Conservation (phyloP, 345 rosid genomes). For the Dipteronia sinensis region DNA sequence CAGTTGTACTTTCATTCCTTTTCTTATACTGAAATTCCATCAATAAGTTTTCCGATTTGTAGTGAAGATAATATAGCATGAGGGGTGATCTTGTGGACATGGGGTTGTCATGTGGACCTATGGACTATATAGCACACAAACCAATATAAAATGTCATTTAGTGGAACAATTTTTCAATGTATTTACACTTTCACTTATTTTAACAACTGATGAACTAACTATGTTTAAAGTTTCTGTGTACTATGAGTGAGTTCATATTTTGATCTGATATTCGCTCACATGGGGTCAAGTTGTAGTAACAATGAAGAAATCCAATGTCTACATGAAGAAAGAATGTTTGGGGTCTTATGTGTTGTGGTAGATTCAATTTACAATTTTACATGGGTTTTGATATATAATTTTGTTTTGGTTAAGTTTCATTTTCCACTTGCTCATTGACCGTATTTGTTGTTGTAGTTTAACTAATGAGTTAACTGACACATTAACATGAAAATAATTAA, state of each 20-base stretch:
- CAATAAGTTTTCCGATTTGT: neutral
- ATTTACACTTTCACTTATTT: neutral
- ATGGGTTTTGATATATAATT: neutral
- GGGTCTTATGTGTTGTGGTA: neutral
- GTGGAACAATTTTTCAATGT: neutral
- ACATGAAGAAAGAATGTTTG: neutral
- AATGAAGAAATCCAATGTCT: neutral
- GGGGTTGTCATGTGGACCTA: neutral
- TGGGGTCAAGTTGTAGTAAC: neutral
- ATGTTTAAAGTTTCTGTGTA: neutral
- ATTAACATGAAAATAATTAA: neutral
- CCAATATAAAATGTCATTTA: neutral
- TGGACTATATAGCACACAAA: neutral
- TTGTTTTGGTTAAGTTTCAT: neutral
- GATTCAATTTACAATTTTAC: neutral
- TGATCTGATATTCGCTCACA: neutral
- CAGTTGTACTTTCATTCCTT: neutral
- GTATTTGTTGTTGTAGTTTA: neutral
- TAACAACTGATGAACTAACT: neutral
- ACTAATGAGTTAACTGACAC: neutral
- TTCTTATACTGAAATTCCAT: neutral
- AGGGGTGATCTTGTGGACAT: neutral
- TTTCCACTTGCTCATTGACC: constrained; percentile 5
- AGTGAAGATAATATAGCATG: constrained; percentile 5
- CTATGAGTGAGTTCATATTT: neutral